Evolutionary conservation across 495 filamentous ascomycete genomes (phyloP).

Genomic region (Pseudomonodictys pantanalensis): DNA sequence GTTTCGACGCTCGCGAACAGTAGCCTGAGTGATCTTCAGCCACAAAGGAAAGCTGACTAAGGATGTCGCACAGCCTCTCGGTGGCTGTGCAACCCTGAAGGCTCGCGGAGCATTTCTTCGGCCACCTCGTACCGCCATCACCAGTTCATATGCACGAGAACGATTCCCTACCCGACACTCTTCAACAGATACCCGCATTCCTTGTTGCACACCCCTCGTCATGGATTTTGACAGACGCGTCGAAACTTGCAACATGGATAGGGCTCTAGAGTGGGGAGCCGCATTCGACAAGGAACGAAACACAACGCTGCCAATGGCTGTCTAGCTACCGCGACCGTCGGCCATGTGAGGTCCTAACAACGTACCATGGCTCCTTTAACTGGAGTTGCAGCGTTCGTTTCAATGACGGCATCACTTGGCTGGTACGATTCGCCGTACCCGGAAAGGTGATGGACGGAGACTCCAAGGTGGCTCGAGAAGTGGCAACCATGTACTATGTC

Average conservation of each 20-base stretch:
- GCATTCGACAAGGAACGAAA: background rate
- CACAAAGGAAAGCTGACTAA: background rate
- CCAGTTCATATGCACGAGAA: no score
- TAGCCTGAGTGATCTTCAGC: background rate
- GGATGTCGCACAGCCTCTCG: background rate
- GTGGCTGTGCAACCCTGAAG: background rate
- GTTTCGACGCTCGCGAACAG: background rate
- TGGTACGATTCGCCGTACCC: slow-evolving; percentile 11
- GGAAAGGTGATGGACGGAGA: slow-evolving; percentile 16
- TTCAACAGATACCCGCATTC: background rate
- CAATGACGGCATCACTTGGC: slow-evolving; percentile 11
- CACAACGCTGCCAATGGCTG: slow-evolving; percentile 3
- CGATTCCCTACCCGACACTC: background rate
- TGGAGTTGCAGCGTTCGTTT: slow-evolving; percentile 15
- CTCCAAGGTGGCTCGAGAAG: slow-evolving; percentile 14
- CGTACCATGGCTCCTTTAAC: slow-evolving; percentile 13
- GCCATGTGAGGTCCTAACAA: slow-evolving; percentile 10
- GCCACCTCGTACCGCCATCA: no score
- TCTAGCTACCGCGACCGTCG: slow-evolving; percentile 7
- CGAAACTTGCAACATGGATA: background rate
- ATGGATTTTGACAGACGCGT: background rate
- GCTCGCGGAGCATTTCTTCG: no score
- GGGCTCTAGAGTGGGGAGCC: background rate
- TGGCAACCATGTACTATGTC: slow-evolving; percentile 17
- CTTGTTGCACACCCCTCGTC: background rate